phyloP scores from a whole-genome alignment of 768 basidiomycete species.

The Kwoniella sp. region DNA sequence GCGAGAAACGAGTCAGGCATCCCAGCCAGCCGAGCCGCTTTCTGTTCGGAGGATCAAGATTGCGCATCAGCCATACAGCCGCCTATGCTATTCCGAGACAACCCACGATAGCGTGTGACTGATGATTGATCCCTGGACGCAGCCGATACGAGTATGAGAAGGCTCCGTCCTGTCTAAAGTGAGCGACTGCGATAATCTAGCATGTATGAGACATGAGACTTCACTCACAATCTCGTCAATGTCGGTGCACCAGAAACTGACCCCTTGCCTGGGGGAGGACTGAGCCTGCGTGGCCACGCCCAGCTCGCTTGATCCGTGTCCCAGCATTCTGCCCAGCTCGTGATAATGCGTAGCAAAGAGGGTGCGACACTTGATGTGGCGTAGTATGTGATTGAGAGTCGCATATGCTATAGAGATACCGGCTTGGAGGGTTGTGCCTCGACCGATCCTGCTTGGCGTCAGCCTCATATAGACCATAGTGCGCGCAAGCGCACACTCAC shows the following conservation, averaged over 20 bases:
- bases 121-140: conserved; percentile 74
- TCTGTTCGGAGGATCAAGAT: conserved; percentile 53
- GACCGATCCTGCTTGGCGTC: conserved; percentile 60
- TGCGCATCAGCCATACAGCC: not conserved
- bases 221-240: conserved; percentile 70
- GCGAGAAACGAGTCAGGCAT: conserved; percentile 57
- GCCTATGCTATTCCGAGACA: not conserved
- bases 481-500: conserved; percentile 22
- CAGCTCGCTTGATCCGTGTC: conserved; percentile 15
- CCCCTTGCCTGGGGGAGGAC: conserved; percentile 48
- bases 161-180: conserved; percentile 58
- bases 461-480: not conserved
- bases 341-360: conserved; percentile 99
- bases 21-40: conserved; percentile 81
- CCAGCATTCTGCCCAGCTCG: conserved; percentile 79
- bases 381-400: conserved; percentile 72
- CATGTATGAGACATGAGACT: not conserved
- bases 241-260: conserved; percentile 85
- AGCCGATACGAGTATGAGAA: conserved; percentile 82
- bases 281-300: not conserved
- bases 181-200: not conserved
- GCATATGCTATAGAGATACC: conserved; percentile 92
- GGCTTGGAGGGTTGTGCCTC: conserved; percentile 88
- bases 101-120: conserved; percentile 66
- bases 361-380: conserved; percentile 70